Conservation (phyloP, 495 filamentous ascomycete genomes). For the Annulohypoxylon moriforme region DNA sequence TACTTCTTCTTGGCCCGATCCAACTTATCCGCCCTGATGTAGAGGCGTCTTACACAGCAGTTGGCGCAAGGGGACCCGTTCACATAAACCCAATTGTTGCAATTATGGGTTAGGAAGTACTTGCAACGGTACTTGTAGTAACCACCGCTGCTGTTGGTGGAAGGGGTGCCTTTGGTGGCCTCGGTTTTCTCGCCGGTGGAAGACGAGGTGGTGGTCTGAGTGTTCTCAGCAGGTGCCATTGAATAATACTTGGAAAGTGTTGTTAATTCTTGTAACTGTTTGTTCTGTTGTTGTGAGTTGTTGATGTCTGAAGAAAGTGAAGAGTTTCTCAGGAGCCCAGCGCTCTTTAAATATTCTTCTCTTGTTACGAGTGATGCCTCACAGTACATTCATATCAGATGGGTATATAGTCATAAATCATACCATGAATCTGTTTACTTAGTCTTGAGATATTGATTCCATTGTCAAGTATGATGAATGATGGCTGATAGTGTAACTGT, state of each 20-base stretch:
- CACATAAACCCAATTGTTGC: background rate
- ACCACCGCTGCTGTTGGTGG: background rate
- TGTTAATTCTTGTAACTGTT: background rate
- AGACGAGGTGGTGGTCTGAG: background rate
- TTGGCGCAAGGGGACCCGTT: background rate
- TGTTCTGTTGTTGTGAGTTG: background rate
- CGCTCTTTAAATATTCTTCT: background rate
- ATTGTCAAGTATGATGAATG: background rate
- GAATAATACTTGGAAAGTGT: background rate
- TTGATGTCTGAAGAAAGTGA: background rate
- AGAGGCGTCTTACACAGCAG: background rate
- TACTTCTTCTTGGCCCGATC: background rate
- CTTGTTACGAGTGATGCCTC: background rate
- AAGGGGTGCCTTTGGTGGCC: background rate
- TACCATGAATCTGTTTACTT: background rate
- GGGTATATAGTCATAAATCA: background rate
- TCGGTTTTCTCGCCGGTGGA: background rate
- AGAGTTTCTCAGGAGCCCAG: background rate
- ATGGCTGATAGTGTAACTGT: background rate
- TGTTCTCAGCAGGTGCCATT: background rate
- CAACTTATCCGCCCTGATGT: too few relatives aligned
- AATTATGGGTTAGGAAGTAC: background rate
- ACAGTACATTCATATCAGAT: background rate
- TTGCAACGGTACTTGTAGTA: background rate
- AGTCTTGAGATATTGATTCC: background rate